Conservation (phyloP, 805 yeast genomes). For the Sugiyamaella americana region DNA sequence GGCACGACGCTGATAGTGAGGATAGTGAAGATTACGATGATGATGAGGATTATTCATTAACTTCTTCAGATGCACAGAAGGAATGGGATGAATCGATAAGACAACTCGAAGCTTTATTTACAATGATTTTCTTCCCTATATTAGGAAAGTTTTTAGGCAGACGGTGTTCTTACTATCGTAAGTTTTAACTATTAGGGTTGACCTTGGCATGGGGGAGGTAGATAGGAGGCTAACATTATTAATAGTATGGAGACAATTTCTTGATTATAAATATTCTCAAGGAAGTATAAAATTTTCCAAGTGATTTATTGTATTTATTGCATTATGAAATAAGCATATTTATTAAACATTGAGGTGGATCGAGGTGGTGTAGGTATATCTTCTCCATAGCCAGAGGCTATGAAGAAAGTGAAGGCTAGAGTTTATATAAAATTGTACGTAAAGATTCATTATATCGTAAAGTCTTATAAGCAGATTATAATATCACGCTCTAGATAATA, state of each 20-base stretch:
- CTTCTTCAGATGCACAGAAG: constrained; percentile 46
- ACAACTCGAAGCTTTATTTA: constrained; percentile 51
- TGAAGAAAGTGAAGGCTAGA: too few species aligned
- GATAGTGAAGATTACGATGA: neutral
- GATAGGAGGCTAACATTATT: constrained; percentile 2
- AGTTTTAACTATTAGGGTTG: too few species aligned
- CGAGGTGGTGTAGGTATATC: too few species aligned
- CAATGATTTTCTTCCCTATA: constrained; percentile 54
- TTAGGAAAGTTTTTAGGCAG: constrained; percentile 66
- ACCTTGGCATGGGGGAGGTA: too few species aligned
- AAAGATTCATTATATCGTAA: too few species aligned
- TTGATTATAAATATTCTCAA: constrained; percentile 8
- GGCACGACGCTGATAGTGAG: constrained; percentile 1
- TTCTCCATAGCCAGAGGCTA: too few species aligned
- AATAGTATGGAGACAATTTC: constrained; percentile 12
- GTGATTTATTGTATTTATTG: too few species aligned
- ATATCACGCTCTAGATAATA: neutral
- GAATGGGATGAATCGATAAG: constrained; percentile 69
- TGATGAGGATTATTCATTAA: neutral
- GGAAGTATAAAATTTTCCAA: too few species aligned
- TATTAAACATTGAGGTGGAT: too few species aligned
- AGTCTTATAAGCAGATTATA: too few species aligned
- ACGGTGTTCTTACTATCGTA: constrained; percentile 39
- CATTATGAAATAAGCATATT: too few species aligned
- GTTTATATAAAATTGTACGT: too few species aligned